Percentiles rank a stretch among this genome's conserved stretches.
These are phyloP conservation scores for Trametes sanguinea DNA, from an alignment of 768 basidiomycete species.

Conservation along the genomic window DNA sequence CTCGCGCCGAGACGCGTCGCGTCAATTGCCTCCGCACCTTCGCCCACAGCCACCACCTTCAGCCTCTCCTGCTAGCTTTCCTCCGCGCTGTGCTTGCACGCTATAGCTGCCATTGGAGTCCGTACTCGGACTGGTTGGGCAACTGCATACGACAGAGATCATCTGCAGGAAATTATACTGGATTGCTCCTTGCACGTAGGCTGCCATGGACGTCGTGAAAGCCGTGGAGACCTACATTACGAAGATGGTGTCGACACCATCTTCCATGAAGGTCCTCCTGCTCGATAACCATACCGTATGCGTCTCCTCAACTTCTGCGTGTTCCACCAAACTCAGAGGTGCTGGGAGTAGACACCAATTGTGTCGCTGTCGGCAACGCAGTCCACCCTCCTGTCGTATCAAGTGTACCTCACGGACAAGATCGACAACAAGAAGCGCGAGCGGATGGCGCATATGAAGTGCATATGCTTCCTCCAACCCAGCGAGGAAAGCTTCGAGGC, in stretches of 20 bases:
- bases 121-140: not conserved
- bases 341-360: conserved; percentile 74
- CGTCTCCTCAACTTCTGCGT: conserved; percentile 26
- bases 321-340: not conserved
- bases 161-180: not conserved
- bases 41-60: conserved; percentile 13
- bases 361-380: conserved; percentile 94
- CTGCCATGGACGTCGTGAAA: conserved; percentile 88
- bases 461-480: conserved; percentile 89
- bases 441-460: conserved; percentile 95
- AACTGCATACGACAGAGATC: not conserved
- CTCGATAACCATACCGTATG: conserved; percentile 90
- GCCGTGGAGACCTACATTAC: conserved; percentile 93
- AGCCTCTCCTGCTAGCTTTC: not conserved
- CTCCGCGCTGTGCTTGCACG: too few relatives aligned
- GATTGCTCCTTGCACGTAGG: not conserved
- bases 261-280: conserved; percentile 93
- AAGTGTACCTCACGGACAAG: conserved; percentile 96
- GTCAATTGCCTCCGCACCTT: conserved; percentile 6
- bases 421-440: conserved; percentile 94
- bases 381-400: conserved; percentile 88
- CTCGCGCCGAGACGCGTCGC: conserved; percentile 17
- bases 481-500: conserved; percentile 81
- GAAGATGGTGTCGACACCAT: conserved; percentile 82
- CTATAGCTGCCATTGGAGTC: too few relatives aligned